These are phyloP conservation scores for Penicillium italicum DNA, from an alignment of 2,329 filamentous ascomycete species.

Conservation along the genomic window DNA sequence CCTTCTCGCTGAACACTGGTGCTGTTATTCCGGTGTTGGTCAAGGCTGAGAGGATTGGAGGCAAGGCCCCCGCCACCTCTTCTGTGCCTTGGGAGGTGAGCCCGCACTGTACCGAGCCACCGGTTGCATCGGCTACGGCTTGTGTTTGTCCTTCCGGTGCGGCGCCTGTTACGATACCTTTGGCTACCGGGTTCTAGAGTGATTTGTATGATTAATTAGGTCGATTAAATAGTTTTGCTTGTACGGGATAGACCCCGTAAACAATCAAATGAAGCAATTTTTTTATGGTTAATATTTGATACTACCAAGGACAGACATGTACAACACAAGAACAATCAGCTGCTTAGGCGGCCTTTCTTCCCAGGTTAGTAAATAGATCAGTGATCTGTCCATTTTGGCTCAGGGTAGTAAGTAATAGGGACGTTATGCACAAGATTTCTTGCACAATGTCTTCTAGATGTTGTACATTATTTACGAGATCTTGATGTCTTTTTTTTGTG, in stretches of 20 bases:
- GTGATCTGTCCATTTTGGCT: not conserved
- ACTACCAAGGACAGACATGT: not conserved
- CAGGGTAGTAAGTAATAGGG: not conserved
- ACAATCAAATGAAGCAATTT: not conserved
- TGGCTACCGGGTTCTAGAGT: slow-evolving; percentile 17
- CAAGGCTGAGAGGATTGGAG: slow-evolving; percentile 35
- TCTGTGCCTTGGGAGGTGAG: slow-evolving; percentile 28
- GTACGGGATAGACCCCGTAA: too few relatives aligned
- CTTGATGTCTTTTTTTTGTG: not conserved
- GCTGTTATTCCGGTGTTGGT: slow-evolving; percentile 52
- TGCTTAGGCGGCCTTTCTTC: not conserved
- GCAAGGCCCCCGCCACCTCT: slow-evolving; percentile 12
- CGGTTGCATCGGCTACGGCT: slow-evolving; percentile 27
- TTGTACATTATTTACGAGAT: not conserved
- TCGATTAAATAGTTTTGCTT: not conserved
- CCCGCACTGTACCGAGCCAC: slow-evolving; percentile 34
- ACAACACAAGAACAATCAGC: not conserved
- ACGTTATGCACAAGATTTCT: too few relatives aligned
- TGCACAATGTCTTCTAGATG: too few relatives aligned
- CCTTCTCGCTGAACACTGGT: slow-evolving; percentile 48
- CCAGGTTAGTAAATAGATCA: not conserved
- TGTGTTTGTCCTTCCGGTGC: slow-evolving; percentile 34
- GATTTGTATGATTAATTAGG: not conserved
- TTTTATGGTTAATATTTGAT: not conserved
- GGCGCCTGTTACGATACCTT: slow-evolving; percentile 29